Evolutionary conservation across 2,329 filamentous ascomycete species (phyloP).

Genomic region (Botryosphaeria dothidea): DNA sequence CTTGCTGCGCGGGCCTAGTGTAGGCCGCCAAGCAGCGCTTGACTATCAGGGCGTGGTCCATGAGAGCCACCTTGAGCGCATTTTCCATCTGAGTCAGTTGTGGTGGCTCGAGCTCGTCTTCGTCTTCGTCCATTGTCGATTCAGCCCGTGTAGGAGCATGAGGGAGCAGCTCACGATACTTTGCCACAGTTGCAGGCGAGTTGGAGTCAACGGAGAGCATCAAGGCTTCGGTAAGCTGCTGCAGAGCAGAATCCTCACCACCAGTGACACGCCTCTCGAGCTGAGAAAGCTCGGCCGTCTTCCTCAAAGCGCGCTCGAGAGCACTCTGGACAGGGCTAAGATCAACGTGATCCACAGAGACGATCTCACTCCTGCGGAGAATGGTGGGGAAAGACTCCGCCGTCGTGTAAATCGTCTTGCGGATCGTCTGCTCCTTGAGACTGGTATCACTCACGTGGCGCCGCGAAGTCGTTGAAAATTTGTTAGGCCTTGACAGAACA

Average conservation of each 20-base stretch:
- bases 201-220: slow-evolving; percentile 72
- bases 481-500: slow-evolving; percentile 72
- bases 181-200: slow-evolving; percentile 74
- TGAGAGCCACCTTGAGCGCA: slow-evolving; percentile 78
- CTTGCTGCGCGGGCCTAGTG: slow-evolving; percentile 62
- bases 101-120: slow-evolving; percentile 44
- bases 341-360: slow-evolving; percentile 65
- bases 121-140: slow-evolving; percentile 35
- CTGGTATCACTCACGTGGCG: slow-evolving; percentile 68
- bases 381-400: slow-evolving; percentile 90
- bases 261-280: slow-evolving; percentile 74
- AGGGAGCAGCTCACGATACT: slow-evolving; percentile 75
- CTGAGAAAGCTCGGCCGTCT: slow-evolving; percentile 79
- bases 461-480: slow-evolving; percentile 75
- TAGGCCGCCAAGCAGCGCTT: slow-evolving; percentile 77
- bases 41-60: slow-evolving; percentile 87
- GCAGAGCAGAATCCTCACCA: slow-evolving; percentile 69
- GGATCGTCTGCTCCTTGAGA: slow-evolving; percentile 71
- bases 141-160: slow-evolving; percentile 35
- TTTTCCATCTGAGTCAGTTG: slow-evolving; percentile 63
- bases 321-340: slow-evolving; percentile 82
- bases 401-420: slow-evolving; percentile 83
- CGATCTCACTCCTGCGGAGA: slow-evolving; percentile 80
- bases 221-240: slow-evolving; percentile 72
- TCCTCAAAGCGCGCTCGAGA: slow-evolving; percentile 84